phyloP scores from a whole-genome alignment of 2,329 filamentous ascomycete species.

The Colletotrichum eleusines region DNA sequence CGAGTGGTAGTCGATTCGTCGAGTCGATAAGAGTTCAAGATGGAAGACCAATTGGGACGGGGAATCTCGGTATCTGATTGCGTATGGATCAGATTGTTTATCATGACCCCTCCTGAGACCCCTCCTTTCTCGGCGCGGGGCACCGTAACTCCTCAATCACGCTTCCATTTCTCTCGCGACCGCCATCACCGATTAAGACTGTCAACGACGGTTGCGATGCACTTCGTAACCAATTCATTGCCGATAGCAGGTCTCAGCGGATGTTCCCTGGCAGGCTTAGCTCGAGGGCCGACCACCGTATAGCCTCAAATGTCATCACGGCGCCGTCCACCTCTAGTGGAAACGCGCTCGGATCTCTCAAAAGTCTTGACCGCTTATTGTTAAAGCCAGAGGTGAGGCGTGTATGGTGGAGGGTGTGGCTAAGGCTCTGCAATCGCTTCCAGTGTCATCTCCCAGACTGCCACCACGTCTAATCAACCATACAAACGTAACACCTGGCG shows the following conservation, averaged over 20 bases:
- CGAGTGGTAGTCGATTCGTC: neutral
- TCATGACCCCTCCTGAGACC: conserved; percentile 1
- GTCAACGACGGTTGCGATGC: too few relatives aligned
- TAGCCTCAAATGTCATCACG: conserved; percentile 23
- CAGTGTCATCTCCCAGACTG: neutral
- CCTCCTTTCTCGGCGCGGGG: conserved; percentile 17
- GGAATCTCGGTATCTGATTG: neutral
- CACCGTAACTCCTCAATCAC: neutral
- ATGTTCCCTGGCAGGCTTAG: conserved; percentile 4
- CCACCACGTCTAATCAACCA: conserved; percentile 3
- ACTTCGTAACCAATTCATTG: neutral
- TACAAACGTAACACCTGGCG: neutral
- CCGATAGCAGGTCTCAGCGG: neutral
- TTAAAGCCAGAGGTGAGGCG: conserved; percentile 14
- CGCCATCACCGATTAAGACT: neutral
- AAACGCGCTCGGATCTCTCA: conserved; percentile 27
- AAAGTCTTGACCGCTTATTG: conserved; percentile 36
- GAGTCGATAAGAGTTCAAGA: conserved; percentile 6
- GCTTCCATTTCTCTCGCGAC: neutral
- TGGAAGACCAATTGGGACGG: neutral
- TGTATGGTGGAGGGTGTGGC: conserved; percentile 15
- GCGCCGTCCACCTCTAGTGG: conserved; percentile 30
- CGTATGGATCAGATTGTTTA: neutral
- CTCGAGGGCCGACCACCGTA: conserved; percentile 4
- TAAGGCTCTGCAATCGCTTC: conserved; percentile 5